These are phyloP conservation scores for Xylaria cubensis DNA, from an alignment of 495 filamentous ascomycete species.

Conservation along the genomic window DNA sequence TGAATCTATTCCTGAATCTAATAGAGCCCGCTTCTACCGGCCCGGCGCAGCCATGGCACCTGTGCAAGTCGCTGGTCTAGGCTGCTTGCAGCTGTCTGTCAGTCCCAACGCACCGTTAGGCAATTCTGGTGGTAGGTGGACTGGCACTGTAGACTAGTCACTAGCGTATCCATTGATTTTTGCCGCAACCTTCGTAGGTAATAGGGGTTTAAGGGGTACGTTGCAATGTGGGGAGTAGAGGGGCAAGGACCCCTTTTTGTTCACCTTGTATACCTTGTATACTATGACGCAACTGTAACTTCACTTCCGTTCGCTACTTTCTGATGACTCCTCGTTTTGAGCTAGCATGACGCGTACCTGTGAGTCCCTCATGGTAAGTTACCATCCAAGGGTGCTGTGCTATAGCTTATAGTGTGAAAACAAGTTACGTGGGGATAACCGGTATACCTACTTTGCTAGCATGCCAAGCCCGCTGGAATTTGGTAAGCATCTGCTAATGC, in stretches of 20 bases:
- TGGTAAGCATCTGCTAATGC: neutral
- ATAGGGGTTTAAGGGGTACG: neutral
- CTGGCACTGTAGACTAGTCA: too few relatives aligned
- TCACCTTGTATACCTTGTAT: neutral
- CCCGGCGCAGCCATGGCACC: too few relatives aligned
- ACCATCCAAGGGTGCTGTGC: neutral
- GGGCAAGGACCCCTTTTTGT: neutral
- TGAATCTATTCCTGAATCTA: too few relatives aligned
- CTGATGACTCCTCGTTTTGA: neutral
- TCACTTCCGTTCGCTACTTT: neutral
- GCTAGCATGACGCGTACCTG: neutral
- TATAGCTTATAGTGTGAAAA: neutral
- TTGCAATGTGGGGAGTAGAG: neutral
- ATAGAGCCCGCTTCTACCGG: too few relatives aligned
- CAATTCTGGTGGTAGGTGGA: too few relatives aligned
- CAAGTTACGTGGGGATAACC: neutral
- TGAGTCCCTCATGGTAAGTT: neutral
- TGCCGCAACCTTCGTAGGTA: too few relatives aligned
- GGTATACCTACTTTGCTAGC: neutral
- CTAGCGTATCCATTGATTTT: too few relatives aligned
- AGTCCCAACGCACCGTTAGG: too few relatives aligned
- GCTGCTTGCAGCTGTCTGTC: too few relatives aligned
- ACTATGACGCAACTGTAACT: neutral
- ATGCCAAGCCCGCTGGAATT: neutral
- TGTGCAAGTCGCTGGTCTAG: too few relatives aligned